phyloP scores from a whole-genome alignment of 2,329 filamentous ascomycete species.

The Paecilomyces formosus region DNA sequence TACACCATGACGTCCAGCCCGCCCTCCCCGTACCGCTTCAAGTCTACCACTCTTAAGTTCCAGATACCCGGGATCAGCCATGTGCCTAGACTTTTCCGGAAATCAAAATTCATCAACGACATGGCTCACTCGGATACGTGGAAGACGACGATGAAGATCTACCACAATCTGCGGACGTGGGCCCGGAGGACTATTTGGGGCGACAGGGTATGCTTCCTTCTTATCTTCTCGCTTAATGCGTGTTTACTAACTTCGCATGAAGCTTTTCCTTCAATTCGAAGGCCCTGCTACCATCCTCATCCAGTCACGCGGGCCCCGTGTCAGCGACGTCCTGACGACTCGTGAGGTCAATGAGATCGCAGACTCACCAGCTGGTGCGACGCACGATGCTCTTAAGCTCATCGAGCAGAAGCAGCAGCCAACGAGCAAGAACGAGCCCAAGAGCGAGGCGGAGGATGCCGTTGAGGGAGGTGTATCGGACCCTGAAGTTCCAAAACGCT shows the following conservation, averaged over 20 bases:
- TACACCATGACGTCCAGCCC: constrained; percentile 70
- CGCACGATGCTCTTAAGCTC: constrained; percentile 50
- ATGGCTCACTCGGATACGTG: constrained; percentile 67
- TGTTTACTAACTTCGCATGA: background rate
- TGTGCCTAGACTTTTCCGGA: constrained; percentile 57
- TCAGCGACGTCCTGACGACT: constrained; percentile 69
- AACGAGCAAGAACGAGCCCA: constrained; percentile 9
- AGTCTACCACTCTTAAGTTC: constrained; percentile 64
- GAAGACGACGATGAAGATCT: constrained; percentile 57
- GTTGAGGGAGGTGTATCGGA: constrained; percentile 14
- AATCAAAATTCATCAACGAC: constrained; percentile 63
- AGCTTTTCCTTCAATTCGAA: constrained; percentile 80
- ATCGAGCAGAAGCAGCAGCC: constrained; percentile 7
- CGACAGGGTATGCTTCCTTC: constrained; percentile 53
- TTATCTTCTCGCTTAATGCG: background rate
- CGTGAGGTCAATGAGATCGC: constrained; percentile 87
- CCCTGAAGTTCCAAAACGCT: constrained; percentile 12
- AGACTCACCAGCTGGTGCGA: constrained; percentile 65
- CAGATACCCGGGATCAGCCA: constrained; percentile 63
- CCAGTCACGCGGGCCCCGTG: constrained; percentile 73
- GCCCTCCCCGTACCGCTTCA: constrained; percentile 81
- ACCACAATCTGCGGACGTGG: constrained; percentile 67
- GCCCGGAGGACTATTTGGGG: constrained; percentile 83
- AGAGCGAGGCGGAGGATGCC: constrained; percentile 14
- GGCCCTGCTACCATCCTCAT: constrained; percentile 81